Conservation (phyloP, 164 flowering plant genomes). For the Hamamelis virginiana region DNA sequence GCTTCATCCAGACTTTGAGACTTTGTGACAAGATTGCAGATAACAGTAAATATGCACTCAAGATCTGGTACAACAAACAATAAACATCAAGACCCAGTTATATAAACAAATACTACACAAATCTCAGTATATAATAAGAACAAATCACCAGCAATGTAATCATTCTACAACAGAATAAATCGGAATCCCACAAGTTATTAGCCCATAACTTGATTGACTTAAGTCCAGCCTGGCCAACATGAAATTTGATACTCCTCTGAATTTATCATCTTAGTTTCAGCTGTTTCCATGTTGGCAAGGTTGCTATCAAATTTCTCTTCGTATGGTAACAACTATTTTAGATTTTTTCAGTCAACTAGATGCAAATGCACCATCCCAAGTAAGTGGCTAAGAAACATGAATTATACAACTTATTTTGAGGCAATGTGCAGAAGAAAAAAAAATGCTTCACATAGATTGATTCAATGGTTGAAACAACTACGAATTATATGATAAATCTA, state of each 20-base stretch:
- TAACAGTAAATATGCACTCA: conserved; percentile 81
- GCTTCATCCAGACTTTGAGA: conserved; percentile 67
- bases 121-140: not conserved
- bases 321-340: not conserved
- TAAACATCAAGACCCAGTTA: not conserved
- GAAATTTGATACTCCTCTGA: no score
- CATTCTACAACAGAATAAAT: not conserved
- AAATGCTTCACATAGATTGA: no score
- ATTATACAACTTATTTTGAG: no score
- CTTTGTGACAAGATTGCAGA: conserved; percentile 84
- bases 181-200: not conserved
- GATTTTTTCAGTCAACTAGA: not conserved
- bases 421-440: no score
- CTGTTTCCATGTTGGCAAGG: not conserved
- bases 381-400: not conserved
- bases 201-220: no score
- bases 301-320: not conserved
- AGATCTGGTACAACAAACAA: conserved; percentile 48
- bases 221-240: no score
- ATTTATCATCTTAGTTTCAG: not conserved
- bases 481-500: no score
- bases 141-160: no score
- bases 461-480: no score
- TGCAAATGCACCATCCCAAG: not conserved
- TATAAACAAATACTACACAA: not conserved